Conservation (phyloP, 73 alveolate genomes). For the Paramecium tetraurelia region DNA sequence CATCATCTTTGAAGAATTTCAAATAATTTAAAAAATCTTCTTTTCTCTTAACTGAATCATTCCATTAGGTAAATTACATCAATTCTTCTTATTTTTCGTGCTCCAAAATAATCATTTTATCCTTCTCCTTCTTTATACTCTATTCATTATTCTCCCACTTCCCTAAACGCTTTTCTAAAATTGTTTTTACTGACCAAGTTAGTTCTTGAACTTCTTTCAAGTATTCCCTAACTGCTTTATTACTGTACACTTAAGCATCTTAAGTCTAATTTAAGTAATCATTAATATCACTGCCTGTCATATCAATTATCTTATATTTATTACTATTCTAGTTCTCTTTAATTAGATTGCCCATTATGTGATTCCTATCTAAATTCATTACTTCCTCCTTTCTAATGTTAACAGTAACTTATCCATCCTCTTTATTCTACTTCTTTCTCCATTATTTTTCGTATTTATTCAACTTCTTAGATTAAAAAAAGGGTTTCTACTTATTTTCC, state of each 20-base stretch:
- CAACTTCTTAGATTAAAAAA: neutral
- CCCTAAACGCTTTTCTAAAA: neutral
- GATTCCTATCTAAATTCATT: neutral
- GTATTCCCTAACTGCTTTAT: neutral
- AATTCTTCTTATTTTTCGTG: neutral
- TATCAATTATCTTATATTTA: neutral
- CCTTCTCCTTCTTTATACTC: neutral
- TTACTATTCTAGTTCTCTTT: neutral
- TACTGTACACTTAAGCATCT: neutral
- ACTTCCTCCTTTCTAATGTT: neutral
- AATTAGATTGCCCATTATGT: neutral
- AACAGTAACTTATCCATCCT: neutral
- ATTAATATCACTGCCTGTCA: neutral
- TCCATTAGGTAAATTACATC: neutral
- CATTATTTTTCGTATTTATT: neutral
- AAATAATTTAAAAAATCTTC: neutral
- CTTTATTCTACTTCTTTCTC: neutral
- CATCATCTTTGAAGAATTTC: neutral
- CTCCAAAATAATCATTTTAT: neutral
- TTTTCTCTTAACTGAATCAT: neutral
- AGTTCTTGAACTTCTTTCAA: neutral
- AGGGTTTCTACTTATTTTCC: neutral
- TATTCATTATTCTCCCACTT: slow-evolving; percentile 8
- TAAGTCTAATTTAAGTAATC: neutral
- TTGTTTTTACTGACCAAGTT: neutral